Conservation (phyloP, 495 filamentous ascomycete genomes). For the Cercophora samala region DNA sequence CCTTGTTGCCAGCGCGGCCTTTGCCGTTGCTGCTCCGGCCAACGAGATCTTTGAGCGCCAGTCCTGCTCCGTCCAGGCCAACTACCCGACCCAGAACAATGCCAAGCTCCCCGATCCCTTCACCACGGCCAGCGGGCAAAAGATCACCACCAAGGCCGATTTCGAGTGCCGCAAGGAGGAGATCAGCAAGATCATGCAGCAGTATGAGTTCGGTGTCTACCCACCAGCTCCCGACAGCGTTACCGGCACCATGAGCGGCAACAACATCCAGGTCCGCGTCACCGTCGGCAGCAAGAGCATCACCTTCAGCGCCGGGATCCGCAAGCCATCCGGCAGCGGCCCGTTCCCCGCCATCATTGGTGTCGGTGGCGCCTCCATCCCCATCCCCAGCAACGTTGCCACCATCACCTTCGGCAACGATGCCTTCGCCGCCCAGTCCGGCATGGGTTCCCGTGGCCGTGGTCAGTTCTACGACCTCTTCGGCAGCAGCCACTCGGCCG, state of each 20-base stretch:
- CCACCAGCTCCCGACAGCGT: conserved; percentile 46
- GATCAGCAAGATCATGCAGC: conserved; percentile 50
- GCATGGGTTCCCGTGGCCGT: conserved; percentile 38
- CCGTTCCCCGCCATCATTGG: conserved; percentile 51
- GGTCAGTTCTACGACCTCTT: conserved; percentile 54
- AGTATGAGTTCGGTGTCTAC: conserved; percentile 51
- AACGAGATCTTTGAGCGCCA: conserved; percentile 46
- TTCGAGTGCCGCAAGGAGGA: conserved; percentile 51
- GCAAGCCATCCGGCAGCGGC: conserved; percentile 38
- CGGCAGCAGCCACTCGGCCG: conserved; percentile 47
- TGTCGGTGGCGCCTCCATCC: conserved; percentile 48
- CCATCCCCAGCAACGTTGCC: conserved; percentile 45
- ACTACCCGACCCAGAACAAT: conserved; percentile 30
- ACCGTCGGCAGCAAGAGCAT: conserved; percentile 46
- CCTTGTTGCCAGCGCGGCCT: conserved; percentile 40
- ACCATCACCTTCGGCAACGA: conserved; percentile 52
- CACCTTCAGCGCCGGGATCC: conserved; percentile 46
- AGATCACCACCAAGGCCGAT: conserved; percentile 46
- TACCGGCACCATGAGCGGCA: conserved; percentile 41
- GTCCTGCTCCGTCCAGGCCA: conserved; percentile 30
- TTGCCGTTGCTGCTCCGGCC: conserved; percentile 41
- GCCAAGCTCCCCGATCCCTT: conserved; percentile 54
- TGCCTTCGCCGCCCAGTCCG: conserved; percentile 43
- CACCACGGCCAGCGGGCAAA: conserved; percentile 41
- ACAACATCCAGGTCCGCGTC: conserved; percentile 42